These are phyloP conservation scores for Corymbia citriodora DNA, from an alignment of 441 rosid genomes.

Conservation along the genomic window DNA sequence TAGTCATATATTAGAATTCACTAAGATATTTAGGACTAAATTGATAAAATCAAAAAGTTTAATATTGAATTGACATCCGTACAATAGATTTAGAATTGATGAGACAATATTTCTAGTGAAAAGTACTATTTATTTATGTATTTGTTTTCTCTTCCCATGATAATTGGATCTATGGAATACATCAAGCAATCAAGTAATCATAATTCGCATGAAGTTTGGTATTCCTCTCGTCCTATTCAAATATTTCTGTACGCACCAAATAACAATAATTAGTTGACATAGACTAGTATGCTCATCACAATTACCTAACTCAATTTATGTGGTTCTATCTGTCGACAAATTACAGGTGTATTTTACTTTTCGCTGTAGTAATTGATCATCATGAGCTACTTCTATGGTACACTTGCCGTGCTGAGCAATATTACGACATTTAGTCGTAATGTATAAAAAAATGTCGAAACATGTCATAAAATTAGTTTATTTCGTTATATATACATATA, in stretches of 20 bases:
- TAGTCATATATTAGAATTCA: too few species aligned
- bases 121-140: background rate
- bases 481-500: too few species aligned
- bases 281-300: background rate
- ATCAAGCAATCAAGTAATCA: background rate
- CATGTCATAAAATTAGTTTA: too few species aligned
- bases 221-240: background rate
- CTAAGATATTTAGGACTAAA: accelerated
- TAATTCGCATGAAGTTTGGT: background rate
- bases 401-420: background rate
- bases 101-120: accelerated
- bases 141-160: background rate
- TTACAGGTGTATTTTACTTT: too few species aligned
- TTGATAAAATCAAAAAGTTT: background rate
- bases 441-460: too few species aligned
- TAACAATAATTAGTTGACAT: background rate
- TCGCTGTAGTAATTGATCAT: background rate
- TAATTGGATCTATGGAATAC: background rate
- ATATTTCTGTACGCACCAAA: background rate
- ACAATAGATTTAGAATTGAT: background rate
- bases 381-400: background rate
- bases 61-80: accelerated
- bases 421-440: too few species aligned
- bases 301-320: background rate
- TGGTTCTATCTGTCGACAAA: too few species aligned